A percentile compares a stretch with the other conserved stretches of the same genome.
phyloP scores from a whole-genome alignment of 1,284 basidiomycete species.

The Heterobasidion parviporum region DNA sequence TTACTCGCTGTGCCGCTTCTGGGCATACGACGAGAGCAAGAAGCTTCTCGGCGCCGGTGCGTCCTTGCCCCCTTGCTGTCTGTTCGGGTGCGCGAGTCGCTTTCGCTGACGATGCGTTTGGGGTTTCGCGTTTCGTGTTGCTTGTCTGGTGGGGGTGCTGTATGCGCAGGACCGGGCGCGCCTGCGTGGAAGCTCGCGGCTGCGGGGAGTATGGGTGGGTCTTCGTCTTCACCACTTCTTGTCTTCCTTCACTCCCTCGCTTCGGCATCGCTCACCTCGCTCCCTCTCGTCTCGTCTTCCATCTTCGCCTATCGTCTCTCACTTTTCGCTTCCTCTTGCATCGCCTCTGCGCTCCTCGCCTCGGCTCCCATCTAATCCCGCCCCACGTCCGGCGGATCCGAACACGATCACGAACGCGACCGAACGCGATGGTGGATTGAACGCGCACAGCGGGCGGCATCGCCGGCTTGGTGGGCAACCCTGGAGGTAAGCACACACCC shows the following conservation, averaged over 20 bases:
- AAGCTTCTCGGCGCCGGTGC: slow-evolving; percentile 60
- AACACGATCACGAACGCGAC: too few species aligned
- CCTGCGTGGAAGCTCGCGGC: slow-evolving; percentile 76
- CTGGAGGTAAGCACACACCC: slow-evolving; percentile 50
- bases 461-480: slow-evolving; percentile 81
- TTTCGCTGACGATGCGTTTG: too few species aligned
- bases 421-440: neutral
- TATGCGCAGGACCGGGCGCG: slow-evolving; percentile 52
- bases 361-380: neutral
- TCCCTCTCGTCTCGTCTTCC: too few species aligned
- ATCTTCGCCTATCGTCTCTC: too few species aligned
- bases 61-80: slow-evolving; percentile 10
- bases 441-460: slow-evolving; percentile 60
- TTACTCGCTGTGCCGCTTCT: slow-evolving; percentile 88
- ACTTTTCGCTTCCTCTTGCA: too few species aligned
- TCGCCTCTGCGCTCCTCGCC: neutral
- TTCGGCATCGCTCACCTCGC: too few species aligned
- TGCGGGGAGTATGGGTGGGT: slow-evolving; percentile 77
- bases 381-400: too few species aligned
- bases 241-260: too few species aligned
- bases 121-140: too few species aligned
- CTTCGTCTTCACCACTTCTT: too few species aligned
- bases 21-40: slow-evolving; percentile 90
- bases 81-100: too few species aligned
- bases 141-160: too few species aligned